A percentile compares a stretch with the other conserved stretches of the same genome.
Conservation (phyloP, 2,329 filamentous ascomycete species). For the Trichoderma aggressivum region DNA sequence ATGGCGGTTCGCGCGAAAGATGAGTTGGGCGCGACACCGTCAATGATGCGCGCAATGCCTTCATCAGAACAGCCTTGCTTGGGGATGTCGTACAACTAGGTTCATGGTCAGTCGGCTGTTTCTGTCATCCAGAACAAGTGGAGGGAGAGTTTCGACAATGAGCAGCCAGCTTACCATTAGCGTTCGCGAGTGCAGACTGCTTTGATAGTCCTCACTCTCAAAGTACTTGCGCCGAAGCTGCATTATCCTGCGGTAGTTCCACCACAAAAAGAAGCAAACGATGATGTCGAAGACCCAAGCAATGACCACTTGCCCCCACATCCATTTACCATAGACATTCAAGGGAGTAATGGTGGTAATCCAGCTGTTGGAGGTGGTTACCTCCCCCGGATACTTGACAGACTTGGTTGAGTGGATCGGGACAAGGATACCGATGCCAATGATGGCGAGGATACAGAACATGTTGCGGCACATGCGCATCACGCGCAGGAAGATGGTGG, state of each 20-base stretch:
- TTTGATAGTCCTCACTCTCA: slow-evolving; percentile 81
- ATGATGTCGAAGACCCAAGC: slow-evolving; percentile 69
- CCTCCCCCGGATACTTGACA: slow-evolving; percentile 24
- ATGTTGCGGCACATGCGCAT: slow-evolving; percentile 89
- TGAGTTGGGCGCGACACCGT: slow-evolving; percentile 73
- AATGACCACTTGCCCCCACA: slow-evolving; percentile 59
- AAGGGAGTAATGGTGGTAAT: slow-evolving; percentile 59
- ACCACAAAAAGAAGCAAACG: slow-evolving; percentile 80
- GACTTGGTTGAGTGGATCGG: slow-evolving; percentile 67
- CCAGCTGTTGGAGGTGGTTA: slow-evolving; percentile 36
- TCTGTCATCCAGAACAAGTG: not conserved
- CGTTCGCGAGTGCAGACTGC: slow-evolving; percentile 74
- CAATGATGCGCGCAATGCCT: slow-evolving; percentile 79
- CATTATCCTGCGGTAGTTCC: slow-evolving; percentile 76
- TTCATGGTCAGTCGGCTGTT: slow-evolving; percentile 12
- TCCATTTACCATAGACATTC: slow-evolving; percentile 48
- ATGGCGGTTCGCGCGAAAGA: slow-evolving; percentile 78
- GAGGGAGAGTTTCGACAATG: not conserved
- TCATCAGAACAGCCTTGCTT: slow-evolving; percentile 76
- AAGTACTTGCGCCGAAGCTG: slow-evolving; percentile 75
- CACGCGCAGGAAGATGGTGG: slow-evolving; percentile 84
- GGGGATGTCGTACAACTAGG: slow-evolving; percentile 74
- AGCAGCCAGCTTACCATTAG: slow-evolving; percentile 51
- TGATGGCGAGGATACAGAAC: slow-evolving; percentile 67
- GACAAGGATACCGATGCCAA: slow-evolving; percentile 75